Base-by-base conservation (phyloP, 1,284 basidiomycete genomes). In the Pseudozyma tsukubaensis region DNA sequence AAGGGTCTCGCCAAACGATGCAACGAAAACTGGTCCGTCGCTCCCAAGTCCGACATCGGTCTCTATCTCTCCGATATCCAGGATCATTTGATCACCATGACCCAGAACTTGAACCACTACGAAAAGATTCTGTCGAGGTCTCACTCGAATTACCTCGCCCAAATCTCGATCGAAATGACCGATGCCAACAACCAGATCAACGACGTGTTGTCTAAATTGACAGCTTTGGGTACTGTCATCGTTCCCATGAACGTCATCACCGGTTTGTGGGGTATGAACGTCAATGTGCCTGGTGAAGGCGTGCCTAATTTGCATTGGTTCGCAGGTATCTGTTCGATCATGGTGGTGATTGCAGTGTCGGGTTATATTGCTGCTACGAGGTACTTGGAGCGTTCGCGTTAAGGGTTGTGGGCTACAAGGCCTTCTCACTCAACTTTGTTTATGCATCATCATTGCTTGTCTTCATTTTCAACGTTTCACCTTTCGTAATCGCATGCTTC, bases 81-180 rank as follows among this genome's bases (percentile, higher is more conserved):
- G 88, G 97, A 99, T 86, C 97, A 99, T 86, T 86, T 99, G 85
- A 98, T 99, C 86, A 99, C 97, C 34, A 99, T 99, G 94, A 99
- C 96, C 3, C 96, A 98, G 86, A 99, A 97, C 85, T 67, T 80
- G 71, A 80, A 80, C 59, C 79, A 82, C 68, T 82, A 81, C 53
- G 81, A 82, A 59, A 99, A 98, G 88, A 99, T 99, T 84, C 88
- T 99, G 9, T 98, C 95, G 2, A 91, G 96, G 34, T 98, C 96
- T 44, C 96, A 99, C 86, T 97, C 94, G n/a, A 99, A 99, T 85
- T 99, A 83, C 55, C 51, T 84, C 16, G 82, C 82, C 6, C 82
- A 84, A 65, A 84, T 84, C 63, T 80, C 76, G 40, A 80, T 81
- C 59, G 78, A 81, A 57, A 83, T 83, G 82, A 97, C 96, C 35